Evolutionary conservation across 768 basidiomycete genomes (phyloP).

Genomic region (Podaxis sp.): DNA sequence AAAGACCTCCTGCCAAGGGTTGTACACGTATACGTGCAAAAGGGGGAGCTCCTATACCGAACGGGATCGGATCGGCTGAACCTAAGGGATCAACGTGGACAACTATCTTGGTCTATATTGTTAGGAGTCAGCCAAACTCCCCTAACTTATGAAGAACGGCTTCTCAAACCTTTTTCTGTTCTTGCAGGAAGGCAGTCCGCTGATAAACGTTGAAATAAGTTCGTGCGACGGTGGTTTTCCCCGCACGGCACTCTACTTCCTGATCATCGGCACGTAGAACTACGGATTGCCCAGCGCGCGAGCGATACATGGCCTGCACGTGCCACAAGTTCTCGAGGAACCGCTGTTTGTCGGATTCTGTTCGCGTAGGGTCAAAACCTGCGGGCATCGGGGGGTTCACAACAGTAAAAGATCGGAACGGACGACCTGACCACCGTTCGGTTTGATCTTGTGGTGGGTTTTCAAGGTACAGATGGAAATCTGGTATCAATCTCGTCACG

Average conservation of each 20-base stretch:
- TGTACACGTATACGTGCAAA: conserved; percentile 81
- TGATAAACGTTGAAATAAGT: conserved; percentile 93
- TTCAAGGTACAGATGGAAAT: conserved; percentile 84
- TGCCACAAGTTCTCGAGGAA: conserved; percentile 91
- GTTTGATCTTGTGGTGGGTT: conserved; percentile 77
- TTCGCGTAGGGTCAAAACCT: conserved; percentile 63
- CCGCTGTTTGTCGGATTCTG: conserved; percentile 67
- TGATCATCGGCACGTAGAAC: conserved; percentile 68
- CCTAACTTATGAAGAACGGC: not conserved
- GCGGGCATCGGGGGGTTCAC: conserved; percentile 72
- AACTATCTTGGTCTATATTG: conserved; percentile 75
- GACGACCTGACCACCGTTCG: conserved; percentile 85
- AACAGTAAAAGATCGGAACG: conserved; percentile 76
- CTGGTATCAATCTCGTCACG: conserved; percentile 34
- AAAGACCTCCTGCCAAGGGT: conserved; percentile 80
- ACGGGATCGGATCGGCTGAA: conserved; percentile 72
- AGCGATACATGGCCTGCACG: conserved; percentile 78
- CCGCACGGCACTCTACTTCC: conserved; percentile 69
- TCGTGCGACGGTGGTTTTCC: conserved; percentile 62
- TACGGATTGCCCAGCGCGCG: conserved; percentile 70
- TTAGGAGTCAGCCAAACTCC: conserved; percentile 2
- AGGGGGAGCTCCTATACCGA: conserved; percentile 67
- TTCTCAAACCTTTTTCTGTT: conserved; percentile 68
- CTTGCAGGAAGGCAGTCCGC: conserved; percentile 73
- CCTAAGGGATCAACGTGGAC: conserved; percentile 82